phyloP scores from a whole-genome alignment of 1,284 basidiomycete genomes.

The Exobasidium rhododendri region DNA sequence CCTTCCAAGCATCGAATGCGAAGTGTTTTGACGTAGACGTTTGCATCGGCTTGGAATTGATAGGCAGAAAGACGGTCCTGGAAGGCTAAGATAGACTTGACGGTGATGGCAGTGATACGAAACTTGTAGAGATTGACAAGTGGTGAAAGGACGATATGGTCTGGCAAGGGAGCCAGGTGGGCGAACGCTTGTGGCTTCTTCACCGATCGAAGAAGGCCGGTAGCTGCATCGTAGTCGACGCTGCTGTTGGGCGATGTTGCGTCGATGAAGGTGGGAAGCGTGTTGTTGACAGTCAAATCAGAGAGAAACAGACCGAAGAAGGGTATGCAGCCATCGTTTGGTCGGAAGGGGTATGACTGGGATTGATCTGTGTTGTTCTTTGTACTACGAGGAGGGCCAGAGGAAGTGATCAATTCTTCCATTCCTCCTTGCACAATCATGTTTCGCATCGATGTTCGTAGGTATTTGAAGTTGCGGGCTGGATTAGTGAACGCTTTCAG shows the following conservation, averaged over 20 bases:
- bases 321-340: constrained; percentile 26
- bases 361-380: background rate
- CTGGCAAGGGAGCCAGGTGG: constrained; percentile 33
- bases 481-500: constrained; percentile 69
- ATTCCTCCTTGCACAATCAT: constrained; percentile 26
- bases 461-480: constrained; percentile 69
- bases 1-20: constrained; percentile 43
- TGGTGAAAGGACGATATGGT: constrained; percentile 26
- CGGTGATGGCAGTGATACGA: constrained; percentile 31
- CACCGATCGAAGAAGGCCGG: constrained; percentile 20
- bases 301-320: constrained; percentile 50
- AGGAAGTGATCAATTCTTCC: constrained; percentile 23
- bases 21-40: constrained; percentile 42
- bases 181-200: constrained; percentile 28
- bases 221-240: constrained; percentile 10
- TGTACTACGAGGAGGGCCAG: constrained; percentile 13
- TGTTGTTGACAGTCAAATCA: constrained; percentile 42
- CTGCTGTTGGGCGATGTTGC: constrained; percentile 25
- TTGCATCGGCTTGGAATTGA: constrained; percentile 37
- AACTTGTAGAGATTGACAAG: constrained; percentile 47
- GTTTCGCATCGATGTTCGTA: constrained; percentile 45
- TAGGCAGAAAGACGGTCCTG: constrained; percentile 35
- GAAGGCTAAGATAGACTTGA: constrained; percentile 44
- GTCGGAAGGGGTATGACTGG: background rate
- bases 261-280: constrained; percentile 43